Conservation (phyloP, 179 eudicot genomes). For the Carnegiea gigantea region DNA sequence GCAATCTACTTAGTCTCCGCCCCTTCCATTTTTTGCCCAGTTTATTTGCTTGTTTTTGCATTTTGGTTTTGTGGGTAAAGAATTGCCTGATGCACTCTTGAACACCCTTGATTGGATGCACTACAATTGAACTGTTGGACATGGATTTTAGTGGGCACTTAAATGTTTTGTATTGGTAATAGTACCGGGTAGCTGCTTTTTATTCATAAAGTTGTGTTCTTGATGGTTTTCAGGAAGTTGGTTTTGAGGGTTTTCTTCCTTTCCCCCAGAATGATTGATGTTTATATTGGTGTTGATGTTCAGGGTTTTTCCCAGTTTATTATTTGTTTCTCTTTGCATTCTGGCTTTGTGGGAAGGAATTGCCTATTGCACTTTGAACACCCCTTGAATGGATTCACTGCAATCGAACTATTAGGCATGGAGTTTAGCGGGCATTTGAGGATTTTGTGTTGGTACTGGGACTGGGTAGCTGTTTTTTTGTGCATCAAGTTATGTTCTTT, state of each 20-base stretch:
- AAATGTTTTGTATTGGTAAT: background rate
- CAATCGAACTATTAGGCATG: background rate
- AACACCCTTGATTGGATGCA: background rate
- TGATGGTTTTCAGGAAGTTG: background rate
- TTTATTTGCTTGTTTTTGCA: background rate
- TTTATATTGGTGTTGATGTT: conserved; percentile 16
- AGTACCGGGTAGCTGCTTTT: background rate
- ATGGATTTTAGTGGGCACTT: background rate
- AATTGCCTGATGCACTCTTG: background rate
- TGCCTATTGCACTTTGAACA: no score
- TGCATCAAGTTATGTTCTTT: background rate
- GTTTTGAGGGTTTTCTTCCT: background rate
- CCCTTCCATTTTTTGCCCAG: background rate
- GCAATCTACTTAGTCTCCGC: background rate
- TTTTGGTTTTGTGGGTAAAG: background rate
- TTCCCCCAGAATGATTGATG: background rate
- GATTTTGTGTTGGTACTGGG: background rate
- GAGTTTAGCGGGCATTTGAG: background rate
- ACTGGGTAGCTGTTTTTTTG: background rate
- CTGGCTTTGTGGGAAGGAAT: no score
- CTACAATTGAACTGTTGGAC: background rate
- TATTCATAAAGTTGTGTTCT: background rate
- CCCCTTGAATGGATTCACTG: no score
- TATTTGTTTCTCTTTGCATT: no score
- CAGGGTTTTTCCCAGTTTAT: conserved; percentile 51